Conservation (phyloP, 148 eudicot species). For the Arctostaphylos glauca region DNA sequence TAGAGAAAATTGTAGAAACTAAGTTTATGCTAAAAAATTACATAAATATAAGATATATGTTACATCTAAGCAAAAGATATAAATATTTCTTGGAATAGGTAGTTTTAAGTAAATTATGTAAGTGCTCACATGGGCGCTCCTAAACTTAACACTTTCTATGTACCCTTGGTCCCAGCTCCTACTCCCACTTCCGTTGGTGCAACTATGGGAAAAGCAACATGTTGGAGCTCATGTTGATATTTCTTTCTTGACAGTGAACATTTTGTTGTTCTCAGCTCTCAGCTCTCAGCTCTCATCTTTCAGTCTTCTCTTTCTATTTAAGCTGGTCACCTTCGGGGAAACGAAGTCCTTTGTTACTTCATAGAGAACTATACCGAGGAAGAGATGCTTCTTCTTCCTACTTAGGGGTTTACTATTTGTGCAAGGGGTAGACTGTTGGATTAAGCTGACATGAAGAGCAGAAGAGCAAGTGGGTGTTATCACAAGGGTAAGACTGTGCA, state of each 20-base stretch:
- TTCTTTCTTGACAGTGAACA: neutral
- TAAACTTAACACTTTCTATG: neutral
- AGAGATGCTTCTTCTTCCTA: neutral
- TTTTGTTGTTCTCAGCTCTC: neutral
- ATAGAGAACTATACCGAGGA: neutral
- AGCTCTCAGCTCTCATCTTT: neutral
- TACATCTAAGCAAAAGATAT: too few species aligned
- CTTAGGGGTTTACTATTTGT: too few species aligned
- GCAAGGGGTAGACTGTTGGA: neutral
- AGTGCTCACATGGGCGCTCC: neutral
- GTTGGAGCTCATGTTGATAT: neutral
- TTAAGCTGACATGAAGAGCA: neutral
- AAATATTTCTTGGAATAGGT: neutral
- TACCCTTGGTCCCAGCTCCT: neutral
- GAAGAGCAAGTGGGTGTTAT: neutral
- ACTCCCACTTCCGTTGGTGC: neutral
- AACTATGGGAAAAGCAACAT: too few species aligned
- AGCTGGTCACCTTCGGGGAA: neutral
- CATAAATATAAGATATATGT: too few species aligned
- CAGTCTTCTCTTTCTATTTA: neutral
- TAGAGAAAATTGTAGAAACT: too few species aligned
- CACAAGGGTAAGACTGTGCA: neutral
- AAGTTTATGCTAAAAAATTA: too few species aligned
- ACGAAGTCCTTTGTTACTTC: neutral
- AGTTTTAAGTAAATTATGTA: neutral